Evolutionary conservation across 2,329 filamentous ascomycete species (phyloP).

Genomic region (Trichoderma koningii): DNA sequence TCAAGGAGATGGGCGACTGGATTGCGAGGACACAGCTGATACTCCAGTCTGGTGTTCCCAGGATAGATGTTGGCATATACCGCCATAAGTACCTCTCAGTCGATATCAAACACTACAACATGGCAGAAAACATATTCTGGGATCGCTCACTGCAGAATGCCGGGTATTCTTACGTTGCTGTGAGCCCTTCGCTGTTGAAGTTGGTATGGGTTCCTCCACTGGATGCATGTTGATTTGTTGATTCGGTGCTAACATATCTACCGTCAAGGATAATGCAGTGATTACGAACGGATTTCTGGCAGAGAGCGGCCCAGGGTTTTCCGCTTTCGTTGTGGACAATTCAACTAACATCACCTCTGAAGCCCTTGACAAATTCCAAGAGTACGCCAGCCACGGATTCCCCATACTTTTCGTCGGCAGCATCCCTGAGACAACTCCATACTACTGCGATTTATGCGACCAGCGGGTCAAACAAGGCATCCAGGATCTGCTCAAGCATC

Average conservation of each 20-base stretch:
- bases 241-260: not conserved
- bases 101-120: conserved; percentile 12
- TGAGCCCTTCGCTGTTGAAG: conserved; percentile 17
- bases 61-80: conserved; percentile 17
- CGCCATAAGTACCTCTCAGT: conserved; percentile 17
- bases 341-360: conserved; percentile 13
- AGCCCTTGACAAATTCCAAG: not conserved
- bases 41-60: conserved; percentile 11
- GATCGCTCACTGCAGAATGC: conserved; percentile 3
- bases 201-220: not conserved
- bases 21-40: conserved; percentile 12
- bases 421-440: conserved; percentile 2
- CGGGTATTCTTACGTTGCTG: conserved; percentile 16
- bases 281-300: conserved; percentile 1
- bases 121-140: conserved; percentile 14
- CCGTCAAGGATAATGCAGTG: conserved; percentile 1
- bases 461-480: conserved; percentile 2
- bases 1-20: conserved; percentile 20
- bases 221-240: not conserved
- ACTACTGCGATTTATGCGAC: conserved; percentile 16
- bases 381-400: conserved; percentile 3
- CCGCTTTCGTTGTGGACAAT: conserved; percentile 13
- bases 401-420: conserved; percentile 4
- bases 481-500: not conserved
- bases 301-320: conserved; percentile 12